Base-by-base conservation (phyloP, 2,329 filamentous ascomycete species). In the Parastagonospora avenae region DNA sequence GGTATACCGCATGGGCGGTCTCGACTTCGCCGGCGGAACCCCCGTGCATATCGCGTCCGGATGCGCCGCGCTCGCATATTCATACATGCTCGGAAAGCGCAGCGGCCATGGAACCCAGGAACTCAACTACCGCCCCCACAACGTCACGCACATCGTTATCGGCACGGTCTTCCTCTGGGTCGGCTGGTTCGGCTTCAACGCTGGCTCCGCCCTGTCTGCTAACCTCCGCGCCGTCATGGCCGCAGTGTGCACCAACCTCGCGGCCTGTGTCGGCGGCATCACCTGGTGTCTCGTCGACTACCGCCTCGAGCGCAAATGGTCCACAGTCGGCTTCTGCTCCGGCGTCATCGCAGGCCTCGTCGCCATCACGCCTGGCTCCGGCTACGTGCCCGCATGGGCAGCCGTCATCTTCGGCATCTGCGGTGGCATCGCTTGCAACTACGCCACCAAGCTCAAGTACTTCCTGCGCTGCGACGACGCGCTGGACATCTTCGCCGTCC, bases 161-260 rank as follows among this genome's bases (percentile, higher is more conserved):
- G 92, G 92, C 28, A 96, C 92, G 2, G 91, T 96, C 40, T 96
- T 96, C 77, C 85, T 96, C 12, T 96, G 92, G 91, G 89, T 96
- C 12, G 92, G 92, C 46, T 96, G 91, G 92, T 95, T 96, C 67
- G 92, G 92, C 41, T 96, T 96, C 85, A 96, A 96, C 66, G 91
- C 90, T 42, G 91, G 91, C 58, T 92, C 88, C 12, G 91, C 91
- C 11, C 79, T 94, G 48, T 81, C 86, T 42, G 91, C 91, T 44
- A 95, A 94, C 73, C 75, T 96, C 68, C 87, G 92, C 42, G 90
- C 90, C 38, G 83, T 96, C 63, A 91, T 96, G 87, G 92, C 92
- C 38, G 89, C 89, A 9, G 81, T 93, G 1, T 90, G 93, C 37
- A 96, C 92, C 46, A 94, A 96, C 72, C 78, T 96, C 28, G 87